Percentiles rank a stretch among this genome's conserved stretches.
Evolutionary conservation across 2,329 filamentous ascomycete species (phyloP).

Genomic region (Neurospora crassa): DNA sequence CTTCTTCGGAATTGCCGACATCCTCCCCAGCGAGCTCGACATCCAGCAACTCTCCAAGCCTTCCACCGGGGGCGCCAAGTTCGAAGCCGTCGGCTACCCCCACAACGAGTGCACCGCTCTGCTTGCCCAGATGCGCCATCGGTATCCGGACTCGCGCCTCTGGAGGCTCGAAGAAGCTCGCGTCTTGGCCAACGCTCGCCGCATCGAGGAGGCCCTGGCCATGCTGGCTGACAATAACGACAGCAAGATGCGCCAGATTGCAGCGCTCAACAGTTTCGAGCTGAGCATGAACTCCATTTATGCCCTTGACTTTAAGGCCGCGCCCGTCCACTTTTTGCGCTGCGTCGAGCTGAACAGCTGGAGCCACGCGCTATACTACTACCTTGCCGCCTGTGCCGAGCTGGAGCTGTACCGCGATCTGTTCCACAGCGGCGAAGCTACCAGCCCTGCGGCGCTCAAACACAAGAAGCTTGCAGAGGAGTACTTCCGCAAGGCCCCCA

Average conservation of each 20-base stretch:
- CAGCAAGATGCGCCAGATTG: conserved; percentile 78
- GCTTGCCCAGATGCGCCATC: conserved; percentile 61
- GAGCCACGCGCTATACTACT: conserved; percentile 85
- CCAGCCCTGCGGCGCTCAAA: conserved; percentile 22
- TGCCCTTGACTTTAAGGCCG: conserved; percentile 64
- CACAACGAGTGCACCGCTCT: conserved; percentile 55
- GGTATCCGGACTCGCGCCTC: conserved; percentile 73
- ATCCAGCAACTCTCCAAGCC: conserved; percentile 26
- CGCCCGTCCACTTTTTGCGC: conserved; percentile 62
- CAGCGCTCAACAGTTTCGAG: conserved; percentile 79
- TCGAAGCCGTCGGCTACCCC: conserved; percentile 66
- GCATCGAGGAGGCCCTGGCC: conserved; percentile 57
- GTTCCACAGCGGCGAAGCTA: conserved; percentile 26
- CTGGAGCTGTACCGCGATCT: conserved; percentile 70
- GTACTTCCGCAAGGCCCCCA: conserved; percentile 61
- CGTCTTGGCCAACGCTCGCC: conserved; percentile 56
- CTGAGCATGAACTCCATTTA: conserved; percentile 70
- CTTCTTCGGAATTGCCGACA: conserved; percentile 78
- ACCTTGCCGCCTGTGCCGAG: conserved; percentile 70
- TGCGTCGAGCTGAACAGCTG: conserved; percentile 80
- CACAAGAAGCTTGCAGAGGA: conserved; percentile 59
- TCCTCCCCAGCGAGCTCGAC: conserved; percentile 57
- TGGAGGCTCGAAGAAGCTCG: conserved; percentile 87
- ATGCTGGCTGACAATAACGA: conserved; percentile 50
- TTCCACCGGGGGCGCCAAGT: conserved; percentile 39